Conservation (phyloP, 805 yeast genomes). For the Saturnispora diversa region DNA sequence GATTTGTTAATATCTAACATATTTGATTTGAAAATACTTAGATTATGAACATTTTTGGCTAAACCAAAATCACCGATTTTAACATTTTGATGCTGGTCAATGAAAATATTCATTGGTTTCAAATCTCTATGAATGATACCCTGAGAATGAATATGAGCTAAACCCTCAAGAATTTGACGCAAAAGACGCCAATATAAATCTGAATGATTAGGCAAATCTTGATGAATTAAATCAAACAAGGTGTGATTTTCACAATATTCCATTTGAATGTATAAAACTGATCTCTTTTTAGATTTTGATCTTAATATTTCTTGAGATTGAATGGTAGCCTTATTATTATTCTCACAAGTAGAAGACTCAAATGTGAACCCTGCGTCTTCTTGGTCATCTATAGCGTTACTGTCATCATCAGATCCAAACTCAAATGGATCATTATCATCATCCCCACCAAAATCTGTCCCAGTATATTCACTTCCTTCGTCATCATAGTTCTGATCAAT, state of each 20-base stretch:
- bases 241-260: slow-evolving; percentile 97
- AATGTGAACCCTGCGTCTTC: slow-evolving; percentile 16
- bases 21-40: slow-evolving; percentile 16
- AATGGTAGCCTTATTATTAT: slow-evolving; percentile 15
- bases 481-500: slow-evolving; percentile 23
- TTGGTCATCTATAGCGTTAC: slow-evolving; percentile 19
- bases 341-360: slow-evolving; percentile 12
- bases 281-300: slow-evolving; percentile 32
- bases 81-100: slow-evolving; percentile 80
- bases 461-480: slow-evolving; percentile 16
- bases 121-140: slow-evolving; percentile 94
- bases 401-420: slow-evolving; percentile 20
- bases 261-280: slow-evolving; percentile 92
- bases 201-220: slow-evolving; percentile 59
- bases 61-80: slow-evolving; percentile 97
- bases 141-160: slow-evolving; percentile 83
- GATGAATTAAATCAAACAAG: slow-evolving; percentile 69
- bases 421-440: slow-evolving; percentile 24
- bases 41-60: slow-evolving; percentile 76
- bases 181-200: slow-evolving; percentile 87
- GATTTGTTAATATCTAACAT: slow-evolving; percentile 22
- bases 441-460: slow-evolving; percentile 18
- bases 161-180: slow-evolving; percentile 81
- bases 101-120: slow-evolving; percentile 92
- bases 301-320: slow-evolving; percentile 10